phyloP scores from a whole-genome alignment of 2,329 filamentous ascomycete genomes.

The Calonectria hongkongensis region DNA sequence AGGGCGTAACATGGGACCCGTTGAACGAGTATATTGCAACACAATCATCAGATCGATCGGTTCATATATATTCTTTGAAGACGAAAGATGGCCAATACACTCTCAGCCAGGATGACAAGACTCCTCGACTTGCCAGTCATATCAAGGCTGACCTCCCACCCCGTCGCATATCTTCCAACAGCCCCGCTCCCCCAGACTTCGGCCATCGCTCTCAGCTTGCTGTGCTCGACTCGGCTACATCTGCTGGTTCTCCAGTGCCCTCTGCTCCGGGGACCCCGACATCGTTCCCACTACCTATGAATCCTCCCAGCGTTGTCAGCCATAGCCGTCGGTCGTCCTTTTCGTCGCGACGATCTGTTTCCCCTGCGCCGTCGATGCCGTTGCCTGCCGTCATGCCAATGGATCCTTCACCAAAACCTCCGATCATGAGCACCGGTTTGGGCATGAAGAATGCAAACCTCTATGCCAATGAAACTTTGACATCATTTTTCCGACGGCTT shows the following conservation, averaged over 20 bases:
- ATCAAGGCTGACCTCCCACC: conserved; percentile 92
- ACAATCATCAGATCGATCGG: conserved; percentile 97
- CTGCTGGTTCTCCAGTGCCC: conserved; percentile 87
- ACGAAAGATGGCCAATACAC: conserved; percentile 98
- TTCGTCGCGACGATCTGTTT: conserved; percentile 89
- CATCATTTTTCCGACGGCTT: conserved; percentile 95
- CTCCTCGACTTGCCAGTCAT: conserved; percentile 87
- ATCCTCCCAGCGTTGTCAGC: conserved; percentile 90
- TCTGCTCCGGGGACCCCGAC: conserved; percentile 96
- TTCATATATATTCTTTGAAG: conserved; percentile 97
- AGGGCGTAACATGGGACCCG: conserved; percentile 98
- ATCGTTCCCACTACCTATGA: conserved; percentile 92
- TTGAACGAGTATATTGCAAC: conserved; percentile 98
- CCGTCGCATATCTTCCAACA: conserved; percentile 91
- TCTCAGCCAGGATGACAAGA: conserved; percentile 78
- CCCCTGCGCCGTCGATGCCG: conserved; percentile 94
- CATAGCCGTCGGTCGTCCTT: conserved; percentile 97
- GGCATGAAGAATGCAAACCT: conserved; percentile 90
- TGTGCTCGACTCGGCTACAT: conserved; percentile 69
- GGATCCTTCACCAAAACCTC: conserved; percentile 89
- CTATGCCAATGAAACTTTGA: conserved; percentile 97
- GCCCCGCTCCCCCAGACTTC: conserved; percentile 92
- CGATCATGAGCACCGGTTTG: conserved; percentile 71
- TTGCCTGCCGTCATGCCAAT: conserved; percentile 96
- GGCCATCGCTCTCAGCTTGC: conserved; percentile 79